Evolutionary conservation across 2,329 filamentous ascomycete species (phyloP), one percentile per base, ranked within the genome.

Genomic region (Dactylella cylindrospora): DNA sequence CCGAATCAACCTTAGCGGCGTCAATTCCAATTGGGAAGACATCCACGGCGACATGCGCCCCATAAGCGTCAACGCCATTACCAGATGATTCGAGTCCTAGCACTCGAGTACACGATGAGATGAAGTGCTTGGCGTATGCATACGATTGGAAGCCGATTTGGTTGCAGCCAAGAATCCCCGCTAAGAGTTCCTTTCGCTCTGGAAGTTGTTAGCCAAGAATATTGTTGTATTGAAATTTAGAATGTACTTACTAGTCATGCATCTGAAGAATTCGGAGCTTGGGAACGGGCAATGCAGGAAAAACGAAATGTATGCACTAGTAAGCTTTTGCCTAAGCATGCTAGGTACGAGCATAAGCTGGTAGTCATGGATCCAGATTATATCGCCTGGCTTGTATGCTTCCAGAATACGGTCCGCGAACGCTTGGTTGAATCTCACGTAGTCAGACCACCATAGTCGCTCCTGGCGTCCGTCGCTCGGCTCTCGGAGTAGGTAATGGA

Each of bases 1-100:
- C 90, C 47, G 79, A 80, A 70, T 89, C 83, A 12, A 93, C 88
- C 64, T 85, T 84, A 64, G 81, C 80, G n/a, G 86, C 88, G 72
- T 96, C 89, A 67, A 97, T 95, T 28, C 91, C 93, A 65, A 96
- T 95, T 12, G 91, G 90, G 72, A 95, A 95, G 12, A 95, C 89
- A 53, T 91, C 90, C 15, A 96, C 88, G 45, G 90, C 88, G 19
- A 95, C 89, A 67, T 91, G 87, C 7, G 86, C 82, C 5, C 90
- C 91, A 70, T 91, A 95, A 2, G 88, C 88, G 71, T 95, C 88
- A 3, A 96, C 88, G 4, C 90, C 89, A 15, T 64, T 67, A 6
- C 64, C 54, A 3, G 57, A 64, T 10, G 66, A 67, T 17, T 66
- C 44, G 70, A 95, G 95, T n/a, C 88, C 87, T 5, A 96, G 79